phyloP scores from a whole-genome alignment of 495 filamentous ascomycete genomes.

The Margaritispora aquatica region DNA sequence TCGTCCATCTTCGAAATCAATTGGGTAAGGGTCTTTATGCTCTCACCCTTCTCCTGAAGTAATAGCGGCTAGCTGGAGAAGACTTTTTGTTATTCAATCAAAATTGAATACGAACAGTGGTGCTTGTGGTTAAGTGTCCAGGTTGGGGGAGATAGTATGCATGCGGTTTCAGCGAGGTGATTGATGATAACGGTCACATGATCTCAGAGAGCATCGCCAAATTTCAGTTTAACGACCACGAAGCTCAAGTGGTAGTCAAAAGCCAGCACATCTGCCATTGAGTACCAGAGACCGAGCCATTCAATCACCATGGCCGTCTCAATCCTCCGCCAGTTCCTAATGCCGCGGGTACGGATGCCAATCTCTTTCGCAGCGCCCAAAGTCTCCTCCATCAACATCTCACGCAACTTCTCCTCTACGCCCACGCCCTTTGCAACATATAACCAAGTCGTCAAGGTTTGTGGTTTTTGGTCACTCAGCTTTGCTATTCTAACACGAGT shows the following conservation, averaged over 20 bases:
- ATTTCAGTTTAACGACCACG: neutral
- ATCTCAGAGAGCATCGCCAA: neutral
- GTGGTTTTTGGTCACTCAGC: too few species aligned
- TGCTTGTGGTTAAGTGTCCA: neutral
- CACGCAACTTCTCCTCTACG: conserved; percentile 42
- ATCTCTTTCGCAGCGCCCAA: conserved; percentile 8
- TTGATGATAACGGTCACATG: neutral
- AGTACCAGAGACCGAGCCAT: neutral
- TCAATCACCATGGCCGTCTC: conserved; percentile 41
- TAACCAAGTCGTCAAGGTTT: conserved; percentile 53
- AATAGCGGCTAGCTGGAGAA: neutral
- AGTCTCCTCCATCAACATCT: neutral
- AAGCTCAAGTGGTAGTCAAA: too few species aligned
- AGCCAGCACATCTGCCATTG: too few species aligned
- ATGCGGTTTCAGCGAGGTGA: neutral
- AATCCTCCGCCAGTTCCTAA: conserved; percentile 18
- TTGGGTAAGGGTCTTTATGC: too few species aligned
- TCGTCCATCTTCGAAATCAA: too few species aligned
- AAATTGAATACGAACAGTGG: neutral
- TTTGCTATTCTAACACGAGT: neutral
- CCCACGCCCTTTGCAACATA: conserved; percentile 47
- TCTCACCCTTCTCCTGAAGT: neutral
- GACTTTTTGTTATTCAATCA: neutral
- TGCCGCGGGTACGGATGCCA: conserved; percentile 19
- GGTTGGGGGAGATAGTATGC: neutral